Percentiles rank a stretch among this genome's conserved stretches.
Evolutionary conservation across 441 rosid species (phyloP).

Genomic region (Kokia cookei): DNA sequence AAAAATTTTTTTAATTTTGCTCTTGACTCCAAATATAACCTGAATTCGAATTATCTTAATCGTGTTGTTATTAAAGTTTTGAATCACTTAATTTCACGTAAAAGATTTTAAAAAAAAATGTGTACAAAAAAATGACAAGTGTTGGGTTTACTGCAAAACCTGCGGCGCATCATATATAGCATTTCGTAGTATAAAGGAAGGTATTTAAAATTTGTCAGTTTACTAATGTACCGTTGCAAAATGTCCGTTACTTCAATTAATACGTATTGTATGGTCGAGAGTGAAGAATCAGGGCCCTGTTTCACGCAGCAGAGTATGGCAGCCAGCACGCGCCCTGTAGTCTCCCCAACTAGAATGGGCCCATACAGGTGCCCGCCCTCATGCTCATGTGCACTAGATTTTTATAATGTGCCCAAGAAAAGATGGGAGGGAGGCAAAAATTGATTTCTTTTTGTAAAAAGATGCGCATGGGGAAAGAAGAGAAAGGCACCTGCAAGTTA

Average conservation of each 20-base stretch:
- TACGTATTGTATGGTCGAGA: neutral
- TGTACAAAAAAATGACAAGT: too few relatives aligned
- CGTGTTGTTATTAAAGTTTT: rapidly evolving
- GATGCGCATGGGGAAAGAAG: slow-evolving; percentile 32
- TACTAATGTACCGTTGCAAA: slow-evolving; percentile 14
- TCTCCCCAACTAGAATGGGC: neutral
- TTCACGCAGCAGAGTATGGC: slow-evolving; percentile 5
- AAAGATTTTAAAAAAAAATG: too few relatives aligned
- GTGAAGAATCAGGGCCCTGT: neutral
- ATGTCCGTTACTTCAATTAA: slow-evolving; percentile 7
- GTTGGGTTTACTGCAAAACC: neutral
- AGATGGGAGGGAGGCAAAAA: neutral
- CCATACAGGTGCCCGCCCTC: neutral
- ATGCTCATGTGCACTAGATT: slow-evolving; percentile 18
- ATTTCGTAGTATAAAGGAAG: neutral
- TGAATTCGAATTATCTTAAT: rapidly evolving
- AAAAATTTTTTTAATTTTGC: too few relatives aligned
- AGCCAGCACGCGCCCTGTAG: slow-evolving; percentile 28
- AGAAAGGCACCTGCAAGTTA: neutral
- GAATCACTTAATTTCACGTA: too few relatives aligned
- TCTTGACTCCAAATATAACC: too few relatives aligned
- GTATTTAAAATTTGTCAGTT: slow-evolving; percentile 15
- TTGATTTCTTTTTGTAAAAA: slow-evolving; percentile 22
- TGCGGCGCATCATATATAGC: neutral
- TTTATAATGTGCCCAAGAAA: slow-evolving; percentile 11